Evolutionary conservation across 352 stramenopile species (phyloP).

Genomic region (Phytophthora cactorum): DNA sequence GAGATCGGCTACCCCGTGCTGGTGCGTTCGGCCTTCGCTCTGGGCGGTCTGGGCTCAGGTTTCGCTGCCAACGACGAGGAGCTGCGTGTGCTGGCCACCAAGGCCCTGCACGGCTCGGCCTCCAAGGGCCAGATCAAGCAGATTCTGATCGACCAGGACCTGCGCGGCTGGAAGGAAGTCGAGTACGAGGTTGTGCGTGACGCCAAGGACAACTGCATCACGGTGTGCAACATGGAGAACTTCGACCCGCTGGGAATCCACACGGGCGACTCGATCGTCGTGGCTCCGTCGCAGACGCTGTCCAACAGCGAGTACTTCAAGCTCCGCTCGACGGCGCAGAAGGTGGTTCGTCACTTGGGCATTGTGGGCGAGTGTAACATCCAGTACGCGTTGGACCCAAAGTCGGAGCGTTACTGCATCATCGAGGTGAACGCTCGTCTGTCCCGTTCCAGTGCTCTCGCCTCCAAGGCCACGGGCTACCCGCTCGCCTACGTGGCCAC

Average conservation of each 20-base stretch:
- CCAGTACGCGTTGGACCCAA: conserved; percentile 97
- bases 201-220: conserved; percentile 97
- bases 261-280: conserved; percentile 98
- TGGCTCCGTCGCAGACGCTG: conserved; percentile 97
- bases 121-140: conserved; percentile 93
- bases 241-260: conserved; percentile 98
- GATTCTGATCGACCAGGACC: conserved; percentile 97
- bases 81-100: conserved; percentile 86
- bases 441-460: conserved; percentile 97
- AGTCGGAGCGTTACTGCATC: conserved; percentile 97
- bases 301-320: conserved; percentile 98
- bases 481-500: conserved; percentile 98
- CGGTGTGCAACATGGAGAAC: conserved; percentile 99
- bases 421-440: conserved; percentile 99
- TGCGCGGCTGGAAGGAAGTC: conserved; percentile 99
- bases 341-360: conserved; percentile 96
- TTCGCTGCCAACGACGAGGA: conserved; percentile 93
- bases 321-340: conserved; percentile 96
- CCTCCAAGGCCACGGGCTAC: conserved; percentile 98
- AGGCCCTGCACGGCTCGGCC: conserved; percentile 66
- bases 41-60: conserved; percentile 92
- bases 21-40: conserved; percentile 94
- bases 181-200: conserved; percentile 99
- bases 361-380: conserved; percentile 99
- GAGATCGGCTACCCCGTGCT: conserved; percentile 95